phyloP scores from a whole-genome alignment of 139 green algal species.

The Tetradesmus lagerheimii region DNA sequence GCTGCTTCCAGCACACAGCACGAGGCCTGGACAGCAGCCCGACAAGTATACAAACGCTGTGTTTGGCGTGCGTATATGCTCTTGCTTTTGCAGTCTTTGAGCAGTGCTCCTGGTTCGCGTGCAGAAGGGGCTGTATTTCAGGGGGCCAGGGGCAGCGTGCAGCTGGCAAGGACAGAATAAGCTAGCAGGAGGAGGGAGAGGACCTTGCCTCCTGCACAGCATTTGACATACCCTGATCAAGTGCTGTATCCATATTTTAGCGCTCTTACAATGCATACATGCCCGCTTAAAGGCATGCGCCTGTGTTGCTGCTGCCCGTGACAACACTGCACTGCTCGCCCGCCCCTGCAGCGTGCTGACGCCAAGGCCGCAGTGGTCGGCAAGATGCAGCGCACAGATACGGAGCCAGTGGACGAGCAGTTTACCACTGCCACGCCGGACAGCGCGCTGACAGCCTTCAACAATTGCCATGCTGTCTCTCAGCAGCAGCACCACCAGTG shows the following conservation, averaged over 20 bases:
- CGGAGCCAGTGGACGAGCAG: constrained; percentile 17
- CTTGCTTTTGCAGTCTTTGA: background rate
- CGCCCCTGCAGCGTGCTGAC: constrained; percentile 8
- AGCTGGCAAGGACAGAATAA: background rate
- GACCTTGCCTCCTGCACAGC: background rate
- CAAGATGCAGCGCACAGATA: constrained; percentile 48
- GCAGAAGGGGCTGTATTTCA: background rate
- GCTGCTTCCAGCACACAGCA: background rate
- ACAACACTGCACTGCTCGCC: background rate
- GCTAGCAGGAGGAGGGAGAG: background rate
- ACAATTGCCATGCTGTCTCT: background rate
- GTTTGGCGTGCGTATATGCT: background rate
- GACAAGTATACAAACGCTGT: background rate
- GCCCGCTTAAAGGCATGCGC: background rate
- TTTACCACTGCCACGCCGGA: constrained; percentile 7
- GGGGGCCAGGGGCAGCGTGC: background rate
- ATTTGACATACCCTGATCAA: background rate
- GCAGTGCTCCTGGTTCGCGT: background rate
- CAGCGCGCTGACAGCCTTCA: constrained; percentile 24
- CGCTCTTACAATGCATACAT: background rate
- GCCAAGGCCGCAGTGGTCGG: constrained; percentile 2
- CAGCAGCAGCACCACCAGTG: background rate
- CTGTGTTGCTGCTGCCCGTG: background rate
- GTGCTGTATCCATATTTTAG: background rate
- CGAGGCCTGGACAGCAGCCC: background rate